Percentiles rank a stretch among this genome's conserved stretches.
Conservation (phyloP, 306 rosid species). For the Cicer cuneatum region DNA sequence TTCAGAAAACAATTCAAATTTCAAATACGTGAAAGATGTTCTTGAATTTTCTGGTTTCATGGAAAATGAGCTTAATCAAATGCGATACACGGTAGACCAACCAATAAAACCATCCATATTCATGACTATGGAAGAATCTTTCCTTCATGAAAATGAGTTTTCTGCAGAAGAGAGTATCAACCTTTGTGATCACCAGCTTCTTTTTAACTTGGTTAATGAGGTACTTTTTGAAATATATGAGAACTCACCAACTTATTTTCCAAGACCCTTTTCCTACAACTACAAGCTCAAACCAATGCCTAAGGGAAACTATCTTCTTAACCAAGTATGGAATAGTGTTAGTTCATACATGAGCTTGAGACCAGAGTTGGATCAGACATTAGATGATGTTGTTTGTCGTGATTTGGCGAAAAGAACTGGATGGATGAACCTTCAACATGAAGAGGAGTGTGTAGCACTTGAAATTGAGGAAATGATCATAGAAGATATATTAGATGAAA, state of each 20-base stretch:
- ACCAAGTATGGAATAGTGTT: conserved; percentile 59
- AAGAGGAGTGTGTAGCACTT: conserved; percentile 68
- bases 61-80: conserved; percentile 51
- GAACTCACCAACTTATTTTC: conserved; percentile 66
- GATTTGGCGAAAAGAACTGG: conserved; percentile 62
- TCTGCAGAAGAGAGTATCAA: conserved; percentile 39
- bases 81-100: conserved; percentile 57
- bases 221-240: conserved; percentile 60
- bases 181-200: conserved; percentile 58
- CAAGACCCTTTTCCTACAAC: conserved; percentile 59
- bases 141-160: conserved; percentile 52
- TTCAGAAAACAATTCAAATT: conserved; percentile 46
- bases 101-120: conserved; percentile 60
- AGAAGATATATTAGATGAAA: conserved; percentile 79
- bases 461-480: conserved; percentile 79
- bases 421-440: conserved; percentile 84
- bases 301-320: conserved; percentile 60
- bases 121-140: conserved; percentile 52
- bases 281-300: conserved; percentile 56
- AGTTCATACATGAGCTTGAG: conserved; percentile 57
- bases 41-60: conserved; percentile 71
- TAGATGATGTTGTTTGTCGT: conserved; percentile 75
- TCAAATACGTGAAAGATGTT: conserved; percentile 64
- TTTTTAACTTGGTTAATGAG: conserved; percentile 72
- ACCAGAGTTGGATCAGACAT: conserved; percentile 77